Conservation (phyloP, 2,329 filamentous ascomycete genomes). For the Sphaerulina musiva region DNA sequence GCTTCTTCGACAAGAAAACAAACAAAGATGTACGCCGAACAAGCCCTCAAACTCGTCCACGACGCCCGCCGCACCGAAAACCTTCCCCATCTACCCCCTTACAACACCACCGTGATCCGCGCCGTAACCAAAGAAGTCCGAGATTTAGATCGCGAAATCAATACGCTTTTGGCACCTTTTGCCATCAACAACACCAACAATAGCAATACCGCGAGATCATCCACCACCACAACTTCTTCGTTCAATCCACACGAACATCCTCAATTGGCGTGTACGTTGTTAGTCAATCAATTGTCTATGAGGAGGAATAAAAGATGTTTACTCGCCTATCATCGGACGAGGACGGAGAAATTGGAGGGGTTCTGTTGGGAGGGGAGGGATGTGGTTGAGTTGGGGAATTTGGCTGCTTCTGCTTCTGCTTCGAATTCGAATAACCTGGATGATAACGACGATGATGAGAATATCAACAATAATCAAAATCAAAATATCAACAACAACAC, state of each 20-base stretch:
- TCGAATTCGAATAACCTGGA: too few species aligned
- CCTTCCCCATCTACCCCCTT: conserved; percentile 77
- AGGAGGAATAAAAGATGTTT: conserved; percentile 92
- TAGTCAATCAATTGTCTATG: conserved; percentile 93
- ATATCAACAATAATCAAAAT: too few species aligned
- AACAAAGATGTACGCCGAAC: conserved; percentile 71
- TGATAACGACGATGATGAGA: too few species aligned
- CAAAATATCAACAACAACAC: conserved; percentile 1
- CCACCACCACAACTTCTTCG: too few species aligned
- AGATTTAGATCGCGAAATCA: conserved; percentile 82
- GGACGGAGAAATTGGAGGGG: conserved; percentile 85
- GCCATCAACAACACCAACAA: conserved; percentile 32
- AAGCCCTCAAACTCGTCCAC: conserved; percentile 85
- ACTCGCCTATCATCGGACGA: conserved; percentile 84
- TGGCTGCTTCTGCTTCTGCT: conserved; percentile 22
- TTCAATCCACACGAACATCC: conserved; percentile 82
- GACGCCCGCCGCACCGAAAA: conserved; percentile 93
- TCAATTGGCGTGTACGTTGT: conserved; percentile 75
- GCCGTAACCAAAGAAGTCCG: conserved; percentile 84
- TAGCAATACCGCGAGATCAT: too few species aligned
- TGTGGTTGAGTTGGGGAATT: conserved; percentile 57
- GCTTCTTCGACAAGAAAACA: too few species aligned
- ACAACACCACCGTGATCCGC: conserved; percentile 86
- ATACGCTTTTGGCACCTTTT: conserved; percentile 72
- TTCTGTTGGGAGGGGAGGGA: conserved; percentile 89